Evolutionary conservation across 1,284 basidiomycete species (phyloP).

Genomic region (Pascua guehoae): DNA sequence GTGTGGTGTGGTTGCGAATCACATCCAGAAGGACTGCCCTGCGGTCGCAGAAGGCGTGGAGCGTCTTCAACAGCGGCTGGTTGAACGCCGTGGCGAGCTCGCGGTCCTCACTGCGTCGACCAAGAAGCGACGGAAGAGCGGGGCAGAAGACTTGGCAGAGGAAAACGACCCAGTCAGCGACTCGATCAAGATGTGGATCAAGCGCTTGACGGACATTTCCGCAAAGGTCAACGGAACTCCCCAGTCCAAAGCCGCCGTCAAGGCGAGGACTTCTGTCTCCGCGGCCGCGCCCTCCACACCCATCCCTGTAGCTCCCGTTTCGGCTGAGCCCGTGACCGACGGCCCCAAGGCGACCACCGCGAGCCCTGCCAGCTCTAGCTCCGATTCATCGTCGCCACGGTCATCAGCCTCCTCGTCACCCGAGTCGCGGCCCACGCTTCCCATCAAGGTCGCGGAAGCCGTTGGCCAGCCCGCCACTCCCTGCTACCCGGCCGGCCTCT

Average conservation of each 20-base stretch:
- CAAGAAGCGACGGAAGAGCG: background rate
- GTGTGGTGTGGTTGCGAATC: conserved; percentile 2
- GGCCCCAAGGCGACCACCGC: too few species aligned
- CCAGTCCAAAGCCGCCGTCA: background rate
- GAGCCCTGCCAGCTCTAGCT: too few species aligned
- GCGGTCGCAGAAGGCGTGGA: conserved; percentile 25
- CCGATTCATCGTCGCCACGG: too few species aligned
- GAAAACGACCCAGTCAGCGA: conserved; percentile 16
- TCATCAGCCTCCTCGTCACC: too few species aligned
- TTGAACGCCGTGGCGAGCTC: conserved; percentile 8
- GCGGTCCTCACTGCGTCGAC: background rate
- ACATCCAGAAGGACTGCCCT: conserved; percentile 34
- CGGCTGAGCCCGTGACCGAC: too few species aligned
- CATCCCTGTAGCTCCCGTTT: too few species aligned
- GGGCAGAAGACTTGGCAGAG: conserved; percentile 6
- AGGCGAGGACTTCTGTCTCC: too few species aligned
- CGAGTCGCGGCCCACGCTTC: too few species aligned
- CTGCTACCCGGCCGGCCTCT: conserved; percentile 21
- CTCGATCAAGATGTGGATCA: conserved; percentile 31
- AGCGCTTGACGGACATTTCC: conserved; percentile 17
- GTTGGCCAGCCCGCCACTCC: conserved; percentile 6
- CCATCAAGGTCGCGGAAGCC: too few species aligned
- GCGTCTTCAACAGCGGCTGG: conserved; percentile 16
- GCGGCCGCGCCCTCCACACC: too few species aligned
- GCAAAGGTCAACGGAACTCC: conserved; percentile 18